Conservation (phyloP, 306 rosid genomes). For the Canavalia gladiata region DNA sequence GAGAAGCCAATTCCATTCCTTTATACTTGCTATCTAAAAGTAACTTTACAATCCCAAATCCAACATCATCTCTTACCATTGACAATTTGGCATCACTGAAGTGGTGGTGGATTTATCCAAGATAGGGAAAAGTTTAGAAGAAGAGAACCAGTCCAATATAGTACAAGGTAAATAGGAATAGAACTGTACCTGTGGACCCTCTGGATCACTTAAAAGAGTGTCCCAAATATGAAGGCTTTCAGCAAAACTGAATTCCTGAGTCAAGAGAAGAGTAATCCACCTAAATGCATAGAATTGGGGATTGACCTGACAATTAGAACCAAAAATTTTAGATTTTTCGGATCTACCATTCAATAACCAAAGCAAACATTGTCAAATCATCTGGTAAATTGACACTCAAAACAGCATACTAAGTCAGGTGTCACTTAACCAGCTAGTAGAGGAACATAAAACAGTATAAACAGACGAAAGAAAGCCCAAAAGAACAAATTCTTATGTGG, state of each 20-base stretch:
- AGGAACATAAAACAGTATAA: constrained; percentile 28
- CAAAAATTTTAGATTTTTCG: constrained; percentile 48
- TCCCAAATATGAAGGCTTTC: constrained; percentile 92
- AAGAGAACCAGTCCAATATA: neutral
- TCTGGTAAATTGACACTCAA: constrained; percentile 7
- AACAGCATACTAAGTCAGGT: neutral
- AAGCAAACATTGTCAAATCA: constrained; percentile 24
- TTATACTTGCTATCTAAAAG: constrained; percentile 7
- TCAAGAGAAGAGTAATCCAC: constrained; percentile 94
- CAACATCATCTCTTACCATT: neutral
- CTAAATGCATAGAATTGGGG: constrained; percentile 95
- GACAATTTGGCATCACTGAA: neutral
- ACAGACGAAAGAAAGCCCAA: neutral
- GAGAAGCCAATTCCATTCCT: constrained; percentile 1
- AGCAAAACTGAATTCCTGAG: constrained; percentile 88
- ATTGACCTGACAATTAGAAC: constrained; percentile 77
- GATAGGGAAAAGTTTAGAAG: neutral
- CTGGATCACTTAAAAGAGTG: constrained; percentile 83
- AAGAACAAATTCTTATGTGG: constrained; percentile 5
- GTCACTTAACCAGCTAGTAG: constrained; percentile 16
- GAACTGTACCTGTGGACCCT: constrained; percentile 78
- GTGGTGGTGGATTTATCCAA: neutral
- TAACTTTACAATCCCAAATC: constrained; percentile 5
- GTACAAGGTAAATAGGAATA: constrained; percentile 22
- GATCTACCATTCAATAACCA: constrained; percentile 16